A percentile compares a stretch with the other conserved stretches of the same genome.
These are phyloP conservation scores for Scopulariopsis brevicaulis DNA, from an alignment of 2,329 filamentous ascomycete genomes.

Conservation along the genomic window DNA sequence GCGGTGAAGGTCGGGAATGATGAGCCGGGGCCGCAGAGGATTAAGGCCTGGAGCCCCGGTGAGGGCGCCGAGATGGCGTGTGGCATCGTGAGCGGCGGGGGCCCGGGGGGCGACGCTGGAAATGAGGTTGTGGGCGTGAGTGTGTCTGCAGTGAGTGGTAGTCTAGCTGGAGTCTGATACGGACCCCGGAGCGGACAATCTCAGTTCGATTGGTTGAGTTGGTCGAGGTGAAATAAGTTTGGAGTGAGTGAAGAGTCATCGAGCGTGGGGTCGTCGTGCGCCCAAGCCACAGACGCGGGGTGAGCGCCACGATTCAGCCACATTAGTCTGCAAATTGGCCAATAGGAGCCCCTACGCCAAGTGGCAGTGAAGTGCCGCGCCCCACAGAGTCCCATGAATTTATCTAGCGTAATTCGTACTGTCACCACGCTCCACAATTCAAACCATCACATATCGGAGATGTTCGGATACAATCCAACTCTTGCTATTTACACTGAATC, in stretches of 20 bases:
- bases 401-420: neutral
- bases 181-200: neutral
- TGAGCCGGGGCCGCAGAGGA: constrained; percentile 72
- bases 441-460: neutral
- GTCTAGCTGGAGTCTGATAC: neutral
- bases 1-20: constrained; percentile 76
- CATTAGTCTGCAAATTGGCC: neutral
- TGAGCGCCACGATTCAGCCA: neutral
- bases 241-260: neutral
- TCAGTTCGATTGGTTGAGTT: neutral
- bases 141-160: neutral
- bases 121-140: neutral
- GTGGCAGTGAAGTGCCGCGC: neutral
- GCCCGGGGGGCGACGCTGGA: neutral
- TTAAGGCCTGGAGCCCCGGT: constrained; percentile 70
- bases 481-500: neutral
- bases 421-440: neutral
- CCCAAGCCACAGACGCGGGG: neutral
- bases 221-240: neutral
- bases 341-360: neutral
- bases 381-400: neutral
- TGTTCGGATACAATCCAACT: neutral
- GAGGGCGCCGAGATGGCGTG: constrained; percentile 64
- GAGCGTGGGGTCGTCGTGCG: neutral
- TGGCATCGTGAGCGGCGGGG: constrained; percentile 42